Percentiles rank a stretch among this genome's conserved stretches.
Evolutionary conservation across 352 stramenopile genomes (phyloP).

Genomic region (Globisporangium sylvaticum): DNA sequence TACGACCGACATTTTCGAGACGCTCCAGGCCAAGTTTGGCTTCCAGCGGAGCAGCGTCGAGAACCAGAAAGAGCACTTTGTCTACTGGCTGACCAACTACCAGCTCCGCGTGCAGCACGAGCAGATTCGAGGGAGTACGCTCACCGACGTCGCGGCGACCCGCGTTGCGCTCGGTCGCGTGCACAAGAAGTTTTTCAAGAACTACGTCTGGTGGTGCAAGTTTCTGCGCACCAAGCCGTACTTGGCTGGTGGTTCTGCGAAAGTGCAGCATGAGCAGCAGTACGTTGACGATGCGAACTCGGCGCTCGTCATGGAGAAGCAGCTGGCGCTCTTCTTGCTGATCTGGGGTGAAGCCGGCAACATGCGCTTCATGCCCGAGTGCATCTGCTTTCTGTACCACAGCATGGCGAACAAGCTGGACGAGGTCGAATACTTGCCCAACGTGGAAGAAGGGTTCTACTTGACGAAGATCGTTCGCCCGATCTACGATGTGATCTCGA

Average conservation of each 20-base stretch:
- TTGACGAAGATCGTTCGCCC: conserved; percentile 66
- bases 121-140: conserved; percentile 21
- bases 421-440: conserved; percentile 47
- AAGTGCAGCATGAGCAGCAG: conserved; percentile 4
- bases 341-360: conserved; percentile 85
- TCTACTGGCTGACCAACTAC: conserved; percentile 84
- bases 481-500: conserved; percentile 72
- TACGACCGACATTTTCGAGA: conserved; percentile 57
- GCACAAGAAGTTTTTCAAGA: conserved; percentile 86
- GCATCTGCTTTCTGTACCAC: conserved; percentile 87
- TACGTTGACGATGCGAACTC: conserved; percentile 59
- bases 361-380: conserved; percentile 87
- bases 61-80: conserved; percentile 87
- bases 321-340: conserved; percentile 76
- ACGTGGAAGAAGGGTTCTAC: conserved; percentile 56
- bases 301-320: conserved; percentile 48
- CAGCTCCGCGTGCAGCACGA: conserved; percentile 62
- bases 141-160: conserved; percentile 40
- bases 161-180: conserved; percentile 51
- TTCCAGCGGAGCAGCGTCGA: conserved; percentile 72
- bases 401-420: conserved; percentile 63
- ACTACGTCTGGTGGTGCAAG: conserved; percentile 93
- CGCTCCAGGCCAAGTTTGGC: conserved; percentile 76
- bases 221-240: conserved; percentile 85
- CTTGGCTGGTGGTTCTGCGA: conserved; percentile 2